These are phyloP conservation scores for Cryptosporidium parvum DNA, from an alignment of 169 alveolate species.

Conservation along the genomic window DNA sequence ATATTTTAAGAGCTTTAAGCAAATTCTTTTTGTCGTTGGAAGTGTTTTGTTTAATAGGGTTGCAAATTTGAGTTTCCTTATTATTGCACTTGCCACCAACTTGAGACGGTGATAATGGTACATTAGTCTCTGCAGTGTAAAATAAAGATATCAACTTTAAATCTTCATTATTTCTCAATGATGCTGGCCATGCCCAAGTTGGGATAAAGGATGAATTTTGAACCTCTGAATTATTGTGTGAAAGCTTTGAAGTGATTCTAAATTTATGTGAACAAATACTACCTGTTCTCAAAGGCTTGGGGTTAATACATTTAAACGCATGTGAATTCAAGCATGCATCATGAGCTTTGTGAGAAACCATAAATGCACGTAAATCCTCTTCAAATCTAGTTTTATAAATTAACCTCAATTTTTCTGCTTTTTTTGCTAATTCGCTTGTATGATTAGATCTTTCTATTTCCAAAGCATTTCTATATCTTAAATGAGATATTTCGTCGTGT, in stretches of 20 bases:
- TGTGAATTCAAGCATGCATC: not conserved
- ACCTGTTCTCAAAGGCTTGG: not conserved
- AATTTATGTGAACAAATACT: not conserved
- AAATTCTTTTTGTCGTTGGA: not conserved
- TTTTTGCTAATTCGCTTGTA: conserved; percentile 23
- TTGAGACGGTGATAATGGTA: conserved; percentile 60
- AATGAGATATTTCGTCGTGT: not conserved
- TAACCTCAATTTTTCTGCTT: conserved; percentile 58
- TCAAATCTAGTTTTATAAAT: conserved; percentile 59
- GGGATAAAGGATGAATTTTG: conserved; percentile 18
- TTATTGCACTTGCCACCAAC: conserved; percentile 18
- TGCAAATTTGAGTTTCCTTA: not conserved
- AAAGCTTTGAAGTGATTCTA: not conserved
- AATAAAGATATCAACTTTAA: conserved; percentile 17
- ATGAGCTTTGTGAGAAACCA: conserved; percentile 21
- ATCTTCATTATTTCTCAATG: conserved; percentile 43
- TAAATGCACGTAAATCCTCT: conserved; percentile 70
- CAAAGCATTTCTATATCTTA: conserved; percentile 37
- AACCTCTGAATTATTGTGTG: not conserved
- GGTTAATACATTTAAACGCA: not conserved
- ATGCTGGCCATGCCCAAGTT: conserved; percentile 76
- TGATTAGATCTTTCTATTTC: conserved; percentile 39
- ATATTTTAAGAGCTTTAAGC: not conserved
- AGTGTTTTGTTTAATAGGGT: not conserved
- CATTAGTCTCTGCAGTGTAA: conserved; percentile 46